phyloP scores from a whole-genome alignment of 306 rosid genomes.

The Cicer arietinum region DNA sequence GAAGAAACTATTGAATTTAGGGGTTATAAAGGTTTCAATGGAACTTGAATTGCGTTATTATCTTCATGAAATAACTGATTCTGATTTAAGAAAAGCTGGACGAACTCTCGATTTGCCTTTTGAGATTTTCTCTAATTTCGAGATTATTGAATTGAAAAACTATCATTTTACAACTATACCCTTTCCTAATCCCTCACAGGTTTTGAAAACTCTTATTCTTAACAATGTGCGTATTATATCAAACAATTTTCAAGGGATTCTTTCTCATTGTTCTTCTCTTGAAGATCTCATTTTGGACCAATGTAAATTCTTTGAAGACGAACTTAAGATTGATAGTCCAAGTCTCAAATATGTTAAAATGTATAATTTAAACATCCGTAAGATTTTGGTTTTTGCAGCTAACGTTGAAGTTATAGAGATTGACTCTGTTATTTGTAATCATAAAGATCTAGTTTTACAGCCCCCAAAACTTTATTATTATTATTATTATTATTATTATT shows the following conservation, averaged over 20 bases:
- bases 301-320: accelerated
- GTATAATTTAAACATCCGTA: neutral
- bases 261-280: neutral
- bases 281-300: neutral
- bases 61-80: neutral
- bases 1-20: neutral
- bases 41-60: neutral
- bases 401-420: neutral
- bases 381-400: neutral
- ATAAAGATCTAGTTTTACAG: neutral
- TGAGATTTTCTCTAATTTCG: neutral
- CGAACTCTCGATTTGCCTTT: neutral
- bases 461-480: neutral
- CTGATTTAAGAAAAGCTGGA: neutral
- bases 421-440: neutral
- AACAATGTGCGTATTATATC: neutral
- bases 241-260: neutral
- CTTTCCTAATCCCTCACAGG: neutral
- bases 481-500: too few species aligned
- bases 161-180: neutral
- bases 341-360: neutral
- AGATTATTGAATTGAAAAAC: neutral
- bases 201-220: neutral
- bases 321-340: neutral
- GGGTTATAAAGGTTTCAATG: neutral